phyloP scores from a whole-genome alignment of 1,284 basidiomycete species.

The Cutaneotrichosporon sp. region DNA sequence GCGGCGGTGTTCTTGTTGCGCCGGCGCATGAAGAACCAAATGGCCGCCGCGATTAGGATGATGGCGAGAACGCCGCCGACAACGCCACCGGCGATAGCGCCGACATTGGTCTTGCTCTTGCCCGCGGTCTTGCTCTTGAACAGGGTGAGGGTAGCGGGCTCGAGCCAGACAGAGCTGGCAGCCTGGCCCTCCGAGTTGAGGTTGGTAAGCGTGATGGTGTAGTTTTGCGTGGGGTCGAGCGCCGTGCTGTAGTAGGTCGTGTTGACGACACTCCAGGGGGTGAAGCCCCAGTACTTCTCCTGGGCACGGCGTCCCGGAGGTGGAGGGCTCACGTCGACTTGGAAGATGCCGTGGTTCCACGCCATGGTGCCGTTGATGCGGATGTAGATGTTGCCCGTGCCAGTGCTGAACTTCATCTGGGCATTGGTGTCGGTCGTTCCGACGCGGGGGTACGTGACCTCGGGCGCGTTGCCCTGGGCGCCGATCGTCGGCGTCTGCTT shows the following conservation, averaged over 20 bases:
- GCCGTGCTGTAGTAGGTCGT: background rate
- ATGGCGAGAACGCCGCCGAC: background rate
- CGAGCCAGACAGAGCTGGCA: background rate
- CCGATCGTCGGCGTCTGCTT: background rate
- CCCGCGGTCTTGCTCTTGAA: background rate
- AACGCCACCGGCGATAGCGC: conserved; percentile 4
- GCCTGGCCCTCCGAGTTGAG: background rate
- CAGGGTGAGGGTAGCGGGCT: background rate
- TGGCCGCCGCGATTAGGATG: background rate
- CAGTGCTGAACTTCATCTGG: background rate
- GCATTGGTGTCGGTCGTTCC: background rate
- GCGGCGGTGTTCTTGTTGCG: background rate
- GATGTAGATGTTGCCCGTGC: background rate
- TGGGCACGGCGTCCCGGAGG: background rate
- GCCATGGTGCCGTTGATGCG: conserved; percentile 1
- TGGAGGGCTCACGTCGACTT: background rate
- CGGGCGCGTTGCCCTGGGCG: background rate
- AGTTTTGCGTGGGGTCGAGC: background rate
- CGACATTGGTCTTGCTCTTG: background rate
- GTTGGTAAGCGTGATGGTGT: conserved; percentile 5
- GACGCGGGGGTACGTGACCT: conserved; percentile 1
- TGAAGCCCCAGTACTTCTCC: conserved; percentile 3
- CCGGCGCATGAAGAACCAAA: background rate
- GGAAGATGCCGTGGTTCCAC: conserved; percentile 2
- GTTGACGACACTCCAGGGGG: background rate